Conservation (phyloP, 371 early-diverging fungal genomes). For the Mortierella polycephala region DNA sequence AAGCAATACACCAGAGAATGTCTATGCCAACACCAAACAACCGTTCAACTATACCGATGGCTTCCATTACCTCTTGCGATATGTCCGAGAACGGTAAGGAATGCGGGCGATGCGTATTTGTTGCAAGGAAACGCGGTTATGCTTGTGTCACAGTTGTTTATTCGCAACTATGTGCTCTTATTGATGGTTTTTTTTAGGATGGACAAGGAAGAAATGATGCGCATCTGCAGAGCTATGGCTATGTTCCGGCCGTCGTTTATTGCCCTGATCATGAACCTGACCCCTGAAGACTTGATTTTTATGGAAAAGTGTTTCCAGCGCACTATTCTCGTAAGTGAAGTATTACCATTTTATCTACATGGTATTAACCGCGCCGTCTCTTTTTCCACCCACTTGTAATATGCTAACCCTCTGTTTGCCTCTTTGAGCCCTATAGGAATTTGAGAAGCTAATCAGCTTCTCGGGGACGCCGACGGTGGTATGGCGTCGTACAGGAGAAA, state of each 20-base stretch:
- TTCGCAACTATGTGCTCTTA: too few relatives aligned
- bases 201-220: slow-evolving; percentile 82
- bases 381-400: background rate
- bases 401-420: background rate
- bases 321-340: slow-evolving; percentile 71
- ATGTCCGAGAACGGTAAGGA: slow-evolving; percentile 79
- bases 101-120: background rate
- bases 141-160: background rate
- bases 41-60: slow-evolving; percentile 92
- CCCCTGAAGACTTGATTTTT: slow-evolving; percentile 89
- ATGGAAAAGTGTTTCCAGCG: slow-evolving; percentile 93
- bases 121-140: background rate
- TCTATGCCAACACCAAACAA: slow-evolving; percentile 77
- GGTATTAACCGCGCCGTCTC: background rate
- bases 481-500: slow-evolving; percentile 92
- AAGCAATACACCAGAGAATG: slow-evolving; percentile 66
- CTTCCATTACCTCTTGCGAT: slow-evolving; percentile 84
- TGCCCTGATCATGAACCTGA: slow-evolving; percentile 87
- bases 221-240: slow-evolving; percentile 86
- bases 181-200: slow-evolving; percentile 61
- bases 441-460: slow-evolving; percentile 86
- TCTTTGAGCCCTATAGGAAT: slow-evolving; percentile 65
- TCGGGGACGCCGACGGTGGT: slow-evolving; percentile 94
- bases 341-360: background rate
- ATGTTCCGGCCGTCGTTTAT: slow-evolving; percentile 91